Conservation (phyloP, 352 stramenopile genomes). For the Pythium coloratum region DNA sequence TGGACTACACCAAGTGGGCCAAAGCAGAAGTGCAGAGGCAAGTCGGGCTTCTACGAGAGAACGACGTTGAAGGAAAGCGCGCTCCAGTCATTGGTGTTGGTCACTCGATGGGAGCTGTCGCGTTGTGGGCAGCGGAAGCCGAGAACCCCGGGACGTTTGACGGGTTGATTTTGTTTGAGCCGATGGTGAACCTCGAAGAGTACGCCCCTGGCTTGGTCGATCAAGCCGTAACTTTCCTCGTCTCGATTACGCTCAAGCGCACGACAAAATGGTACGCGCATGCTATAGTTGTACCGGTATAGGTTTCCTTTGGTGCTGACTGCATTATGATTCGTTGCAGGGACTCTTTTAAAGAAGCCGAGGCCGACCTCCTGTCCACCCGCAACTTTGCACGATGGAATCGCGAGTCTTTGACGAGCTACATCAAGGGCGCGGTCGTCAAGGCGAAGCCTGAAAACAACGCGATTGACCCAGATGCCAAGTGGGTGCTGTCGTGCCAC, state of each 20-base stretch:
- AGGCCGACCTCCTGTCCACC: constrained; percentile 28
- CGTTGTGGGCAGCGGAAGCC: constrained; percentile 42
- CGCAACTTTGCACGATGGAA: constrained; percentile 48
- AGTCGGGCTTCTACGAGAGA: constrained; percentile 18
- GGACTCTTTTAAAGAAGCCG: no score
- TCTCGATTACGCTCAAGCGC: no score
- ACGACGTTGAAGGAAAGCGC: constrained; percentile 6
- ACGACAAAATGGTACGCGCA: no score
- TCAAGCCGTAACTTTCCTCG: no score
- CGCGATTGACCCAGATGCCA: not conserved
- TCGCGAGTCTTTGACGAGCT: constrained; percentile 31
- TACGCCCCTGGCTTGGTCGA: no score
- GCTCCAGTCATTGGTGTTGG: constrained; percentile 49
- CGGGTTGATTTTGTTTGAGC: constrained; percentile 49
- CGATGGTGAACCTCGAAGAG: no score
- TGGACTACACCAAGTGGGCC: constrained; percentile 26
- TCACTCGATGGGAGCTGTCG: constrained; percentile 47
- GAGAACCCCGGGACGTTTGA: constrained; percentile 45
- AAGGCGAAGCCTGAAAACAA: constrained; percentile 21
- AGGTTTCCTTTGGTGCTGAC: no score
- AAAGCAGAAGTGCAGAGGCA: constrained; percentile 32
- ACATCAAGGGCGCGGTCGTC: constrained; percentile 41
- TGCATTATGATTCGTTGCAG: no score
- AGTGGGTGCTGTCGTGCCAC: constrained; percentile 21
- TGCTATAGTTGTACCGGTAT: no score